Conservation (phyloP, 2,329 filamentous ascomycete genomes). For the Fusarium pilosicola region DNA sequence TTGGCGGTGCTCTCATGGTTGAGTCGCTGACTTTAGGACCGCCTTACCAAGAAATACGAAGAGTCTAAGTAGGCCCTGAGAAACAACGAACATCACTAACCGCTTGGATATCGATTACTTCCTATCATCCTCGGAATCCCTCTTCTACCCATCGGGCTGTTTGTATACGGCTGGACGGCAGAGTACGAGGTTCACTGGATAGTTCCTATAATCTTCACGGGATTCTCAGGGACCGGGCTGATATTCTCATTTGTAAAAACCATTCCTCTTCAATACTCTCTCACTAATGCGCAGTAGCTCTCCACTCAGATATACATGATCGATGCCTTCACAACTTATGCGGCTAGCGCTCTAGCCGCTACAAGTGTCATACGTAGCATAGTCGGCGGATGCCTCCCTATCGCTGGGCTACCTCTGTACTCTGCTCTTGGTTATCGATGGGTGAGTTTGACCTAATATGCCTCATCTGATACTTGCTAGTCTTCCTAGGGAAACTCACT, state of each 20-base stretch:
- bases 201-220: slow-evolving; percentile 18
- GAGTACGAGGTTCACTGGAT: slow-evolving; percentile 19
- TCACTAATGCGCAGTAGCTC: neutral
- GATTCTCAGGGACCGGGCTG: slow-evolving; percentile 2
- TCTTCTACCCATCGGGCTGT: neutral
- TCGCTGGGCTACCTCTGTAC: slow-evolving; percentile 3
- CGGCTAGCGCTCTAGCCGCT: slow-evolving; percentile 13
- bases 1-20: slow-evolving; percentile 4
- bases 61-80: neutral
- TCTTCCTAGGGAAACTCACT: neutral
- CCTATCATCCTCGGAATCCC: slow-evolving; percentile 5
- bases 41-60: neutral
- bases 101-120: neutral
- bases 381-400: slow-evolving; percentile 4
- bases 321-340: slow-evolving; percentile 10
- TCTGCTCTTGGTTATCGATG: slow-evolving; percentile 15
- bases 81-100: neutral
- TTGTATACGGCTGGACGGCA: slow-evolving; percentile 10
- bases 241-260: slow-evolving; percentile 17
- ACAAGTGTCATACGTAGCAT: slow-evolving; percentile 18
- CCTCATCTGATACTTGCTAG: neutral
- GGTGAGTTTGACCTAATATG: fast-evolving
- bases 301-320: slow-evolving; percentile 21
- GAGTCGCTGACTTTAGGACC: neutral
- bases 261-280: fast-evolving